phyloP scores from a whole-genome alignment of 75 land plant genomes.

The Cryptomeria japonica region DNA sequence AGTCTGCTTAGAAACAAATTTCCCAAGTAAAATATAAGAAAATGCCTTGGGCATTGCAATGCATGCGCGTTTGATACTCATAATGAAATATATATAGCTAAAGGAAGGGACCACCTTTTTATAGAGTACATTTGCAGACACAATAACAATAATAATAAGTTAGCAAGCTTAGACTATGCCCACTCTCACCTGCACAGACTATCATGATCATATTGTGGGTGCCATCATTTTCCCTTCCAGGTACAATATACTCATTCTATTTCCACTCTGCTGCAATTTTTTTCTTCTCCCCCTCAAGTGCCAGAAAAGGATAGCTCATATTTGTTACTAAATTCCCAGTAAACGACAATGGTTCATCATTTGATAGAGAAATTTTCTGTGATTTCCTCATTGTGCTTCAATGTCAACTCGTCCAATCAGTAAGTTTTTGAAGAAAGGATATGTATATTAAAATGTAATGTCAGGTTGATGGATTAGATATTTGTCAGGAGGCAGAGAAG shows the following conservation, averaged over 20 bases:
- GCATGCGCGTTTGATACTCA: conserved; percentile 4
- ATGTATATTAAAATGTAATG: not conserved
- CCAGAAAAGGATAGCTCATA: not conserved
- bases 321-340: not conserved
- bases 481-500: not conserved
- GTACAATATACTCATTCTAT: not conserved
- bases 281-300: not conserved
- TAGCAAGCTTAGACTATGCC: not conserved
- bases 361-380: not conserved
- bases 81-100: not conserved
- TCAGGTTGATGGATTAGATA: not conserved
- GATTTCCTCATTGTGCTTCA: not conserved
- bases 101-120: not conserved
- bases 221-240: not conserved
- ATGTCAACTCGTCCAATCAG: conserved; percentile 3
- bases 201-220: conserved; percentile 2
- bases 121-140: not conserved
- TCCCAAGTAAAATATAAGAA: not conserved
- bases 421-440: not conserved
- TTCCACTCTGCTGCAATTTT: not conserved
- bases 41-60: conserved; percentile 1
- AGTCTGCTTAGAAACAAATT: not conserved
- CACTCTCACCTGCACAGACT: conserved; percentile 6
- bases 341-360: not conserved
- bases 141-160: not conserved